phyloP scores from a whole-genome alignment of 495 filamentous ascomycete genomes.

The Cercophora samala region DNA sequence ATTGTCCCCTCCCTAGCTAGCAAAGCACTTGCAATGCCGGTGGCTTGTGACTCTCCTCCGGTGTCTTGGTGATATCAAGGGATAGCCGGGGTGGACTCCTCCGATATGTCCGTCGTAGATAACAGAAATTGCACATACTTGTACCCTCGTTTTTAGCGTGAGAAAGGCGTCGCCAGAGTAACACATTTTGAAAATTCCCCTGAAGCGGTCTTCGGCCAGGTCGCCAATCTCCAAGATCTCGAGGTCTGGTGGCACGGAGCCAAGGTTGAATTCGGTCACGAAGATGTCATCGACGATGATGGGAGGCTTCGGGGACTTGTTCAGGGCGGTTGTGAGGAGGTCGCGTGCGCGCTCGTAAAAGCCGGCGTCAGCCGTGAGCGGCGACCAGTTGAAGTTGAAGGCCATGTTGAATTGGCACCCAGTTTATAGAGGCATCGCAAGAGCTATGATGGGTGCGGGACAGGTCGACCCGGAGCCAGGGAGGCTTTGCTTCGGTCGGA shows the following conservation, averaged over 20 bases:
- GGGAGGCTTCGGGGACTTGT: constrained; percentile 96
- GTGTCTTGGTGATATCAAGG: neutral
- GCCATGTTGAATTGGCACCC: constrained; percentile 68
- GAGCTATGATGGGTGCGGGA: constrained; percentile 9
- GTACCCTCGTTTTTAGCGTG: constrained; percentile 89
- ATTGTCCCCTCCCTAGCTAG: neutral
- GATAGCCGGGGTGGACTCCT: neutral
- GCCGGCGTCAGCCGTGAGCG: constrained; percentile 85
- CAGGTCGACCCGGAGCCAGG: neutral
- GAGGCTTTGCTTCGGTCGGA: neutral
- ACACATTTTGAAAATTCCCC: constrained; percentile 98
- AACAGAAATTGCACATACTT: constrained; percentile 50
- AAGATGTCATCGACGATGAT: constrained; percentile 99
- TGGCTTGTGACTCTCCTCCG: neutral
- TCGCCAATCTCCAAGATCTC: constrained; percentile 98
- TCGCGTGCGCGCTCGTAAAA: constrained; percentile 91
- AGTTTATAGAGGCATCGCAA: constrained; percentile 34
- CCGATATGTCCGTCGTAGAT: neutral
- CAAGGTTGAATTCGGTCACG: constrained; percentile 95
- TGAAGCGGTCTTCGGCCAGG: constrained; percentile 91
- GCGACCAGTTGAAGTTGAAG: constrained; percentile 99
- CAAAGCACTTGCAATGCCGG: constrained; percentile 1
- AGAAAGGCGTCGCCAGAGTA: constrained; percentile 93
- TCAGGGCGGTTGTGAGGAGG: constrained; percentile 88
- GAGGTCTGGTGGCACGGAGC: constrained; percentile 83